Evolutionary conservation across 148 eudicot species (phyloP), one percentile per base, ranked within the genome.

Genomic region (Vaccinium corymbosum): DNA sequence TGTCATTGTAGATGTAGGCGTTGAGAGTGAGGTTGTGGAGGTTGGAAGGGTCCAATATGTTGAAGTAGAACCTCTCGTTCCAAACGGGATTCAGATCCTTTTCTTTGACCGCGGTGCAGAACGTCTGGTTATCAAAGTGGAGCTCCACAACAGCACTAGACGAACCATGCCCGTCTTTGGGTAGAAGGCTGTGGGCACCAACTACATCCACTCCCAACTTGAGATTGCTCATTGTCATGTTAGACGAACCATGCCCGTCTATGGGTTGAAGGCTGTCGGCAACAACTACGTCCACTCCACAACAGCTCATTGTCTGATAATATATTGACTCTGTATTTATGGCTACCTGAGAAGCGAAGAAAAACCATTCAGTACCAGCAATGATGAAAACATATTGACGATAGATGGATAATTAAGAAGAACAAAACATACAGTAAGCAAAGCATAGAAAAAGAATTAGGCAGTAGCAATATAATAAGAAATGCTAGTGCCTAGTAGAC

Each of bases 61-160:
- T 94, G 93, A 97, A 97, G 92, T 93, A 97, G 87, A 97, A 97
- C 91, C 91, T 97, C 89, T 97, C 99, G 20, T 93, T 85, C 99
- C 99, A 97, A 32, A 94, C 94, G 2, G 99, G 99, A 86, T 88
- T 88, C 14, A 97, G 93, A 90, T 97, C 99, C 81, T 93, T 93
- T 50, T 97, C 99, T 87, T 97, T 93, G 86, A 89, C 81, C 2
- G 99, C 94, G 72, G 95, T 91, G 29, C 95, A 92, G 83, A 89
- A 93, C 78, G 85, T 93, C 86, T 92, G 99, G 4, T 94, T 94
- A 56, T 94, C 98, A 78, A 94, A 97, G 84, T 80, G 86, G 77
- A 97, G 97, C 89, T 97, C 99, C 17, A 93, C 99, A 78, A 80
- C 93, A 57, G 98, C 86, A 86, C 89, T 97, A 3, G 97, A 90